Evolutionary conservation across 2,329 filamentous ascomycete genomes (phyloP), one percentile per base, ranked within the genome.

Genomic region (Acrodontium crateriforme): DNA sequence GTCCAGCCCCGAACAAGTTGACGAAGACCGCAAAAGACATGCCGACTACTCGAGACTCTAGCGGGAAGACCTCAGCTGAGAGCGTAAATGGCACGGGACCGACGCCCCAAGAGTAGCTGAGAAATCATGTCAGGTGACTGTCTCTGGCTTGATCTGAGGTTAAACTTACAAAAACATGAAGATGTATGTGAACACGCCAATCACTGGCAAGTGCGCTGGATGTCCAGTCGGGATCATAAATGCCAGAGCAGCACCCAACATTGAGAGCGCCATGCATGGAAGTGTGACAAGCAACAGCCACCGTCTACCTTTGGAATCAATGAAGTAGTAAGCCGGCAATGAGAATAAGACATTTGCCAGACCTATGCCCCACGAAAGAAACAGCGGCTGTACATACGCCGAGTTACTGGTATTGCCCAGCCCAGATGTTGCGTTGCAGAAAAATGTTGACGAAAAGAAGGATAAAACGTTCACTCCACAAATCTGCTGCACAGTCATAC

Each of bases 31-130:
- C 67, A 50, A 68, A 78, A 0, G 65, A 67, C 75, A 81, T 80
- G 29, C 76, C 76, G 9, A 78, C 64, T 42, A 44, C 37, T 40
- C 76, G 67, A 46, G 79, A 73, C 2, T 74, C 76, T 1, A 79
- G 61, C 0, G 76, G 74, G 46, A 75, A 80, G 2, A 79, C 71
- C 47, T 81, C 76, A 18, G 75, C 74, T 2, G 65, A 69, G 50
- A 78, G 77, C 1, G 71, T 69, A 45, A 74, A 79, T 0, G 74
- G 74, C 6, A 80, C 74, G 4, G 69, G 56, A 3, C 57, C 58
- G 40, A 57, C 50, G 12, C 53, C 54, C 8, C 44, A 46, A 20
- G 34, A 34, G 25, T 40, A 37, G 13, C n/a, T 10, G 20, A 28
- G 4, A 27, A 33, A n/a, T n/a, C n/a, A n/a, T n/a, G n/a, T n/a